Evolutionary conservation across 2,329 filamentous ascomycete species (phyloP).

Genomic region (Ophiosphaerella herpotricha): DNA sequence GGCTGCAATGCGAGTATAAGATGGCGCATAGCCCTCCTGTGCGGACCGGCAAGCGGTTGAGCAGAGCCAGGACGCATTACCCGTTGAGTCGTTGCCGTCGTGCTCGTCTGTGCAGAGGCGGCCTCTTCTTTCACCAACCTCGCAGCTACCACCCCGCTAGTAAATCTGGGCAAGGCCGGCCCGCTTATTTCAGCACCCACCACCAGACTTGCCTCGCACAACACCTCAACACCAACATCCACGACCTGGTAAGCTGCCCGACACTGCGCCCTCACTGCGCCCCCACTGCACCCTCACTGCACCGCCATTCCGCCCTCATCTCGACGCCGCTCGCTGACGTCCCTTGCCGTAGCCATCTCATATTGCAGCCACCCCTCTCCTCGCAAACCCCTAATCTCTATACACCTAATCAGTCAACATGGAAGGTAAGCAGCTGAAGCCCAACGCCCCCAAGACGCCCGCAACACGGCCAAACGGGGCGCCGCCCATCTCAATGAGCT

Average conservation of each 20-base stretch:
- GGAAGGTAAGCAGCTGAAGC: conserved; percentile 66
- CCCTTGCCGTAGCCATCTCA: conserved; percentile 37
- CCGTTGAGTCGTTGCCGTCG: conserved; percentile 15
- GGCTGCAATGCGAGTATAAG: conserved; percentile 18
- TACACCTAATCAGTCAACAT: conserved; percentile 57
- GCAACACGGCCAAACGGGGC: conserved; percentile 20
- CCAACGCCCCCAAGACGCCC: conserved; percentile 19
- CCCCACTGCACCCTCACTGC: conserved; percentile 26
- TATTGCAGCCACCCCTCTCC: conserved; percentile 36
- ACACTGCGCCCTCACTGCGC: conserved; percentile 32
- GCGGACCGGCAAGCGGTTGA: no score
- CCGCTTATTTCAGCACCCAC: conserved; percentile 50
- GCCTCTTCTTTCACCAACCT: conserved; percentile 34
- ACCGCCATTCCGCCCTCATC: conserved; percentile 26
- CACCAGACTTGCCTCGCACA: conserved; percentile 47
- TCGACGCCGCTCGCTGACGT: conserved; percentile 32
- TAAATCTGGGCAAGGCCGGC: conserved; percentile 46
- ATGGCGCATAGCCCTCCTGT: no score
- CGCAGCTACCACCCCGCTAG: conserved; percentile 41
- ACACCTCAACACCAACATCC: conserved; percentile 41
- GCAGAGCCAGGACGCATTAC: conserved; percentile 1
- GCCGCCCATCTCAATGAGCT: conserved; percentile 37
- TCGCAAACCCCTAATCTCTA: conserved; percentile 41
- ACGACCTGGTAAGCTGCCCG: conserved; percentile 38
- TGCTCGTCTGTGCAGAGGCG: conserved; percentile 26